Base-by-base conservation (phyloP, 495 filamentous ascomycete species). In the Xylaria scruposa region DNA sequence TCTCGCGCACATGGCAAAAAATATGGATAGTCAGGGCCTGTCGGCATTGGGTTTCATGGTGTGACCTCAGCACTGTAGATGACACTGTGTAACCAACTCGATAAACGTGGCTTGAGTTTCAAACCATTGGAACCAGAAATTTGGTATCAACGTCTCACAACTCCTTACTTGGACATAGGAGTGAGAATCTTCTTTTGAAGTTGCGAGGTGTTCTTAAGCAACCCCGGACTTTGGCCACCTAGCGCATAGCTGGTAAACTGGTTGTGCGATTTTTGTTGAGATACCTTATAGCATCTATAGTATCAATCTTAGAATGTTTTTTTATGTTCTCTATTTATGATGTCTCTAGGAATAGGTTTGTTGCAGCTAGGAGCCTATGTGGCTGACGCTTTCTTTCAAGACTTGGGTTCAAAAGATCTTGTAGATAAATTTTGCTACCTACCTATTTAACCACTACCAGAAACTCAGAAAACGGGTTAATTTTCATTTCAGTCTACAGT, bases 1-100 rank as follows among this genome's bases (percentile, higher is more conserved):
- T 33, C 60, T 63, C 21, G 38, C 63, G 63, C 65, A 67, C 65
- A 67, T 67, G 65, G 65, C 65, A 67, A 67, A 31, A 65, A 47
- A 40, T n/a, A 54, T 33, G 59, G 59, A 61, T 40, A 38, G 59
- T 24, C 59, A 63, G 60, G 60, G 62, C 8, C 38, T 19, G 40
- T 33, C 60, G 60, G 60, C 44, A 62, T 62, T 62, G 60, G 60
- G 58, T 62, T 42, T 44, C 60, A 33, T 33, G 42, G 42, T 65
- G 40, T 26, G 17, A 63, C 36, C 38, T 5, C 38, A 63, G 17
- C 21, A 63, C 60, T 44, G 60, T 63, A 63, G 0, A 13, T 29
- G 42, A 29, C 26, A 47, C 62, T 44, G 42, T 65, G 62, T 21
- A 4, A 60, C 38, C 5, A 6, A 38, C n/a, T n/a, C 21, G 29